These are phyloP conservation scores for Parathielavia appendiculata DNA, from an alignment of 495 filamentous ascomycete species.

Conservation along the genomic window DNA sequence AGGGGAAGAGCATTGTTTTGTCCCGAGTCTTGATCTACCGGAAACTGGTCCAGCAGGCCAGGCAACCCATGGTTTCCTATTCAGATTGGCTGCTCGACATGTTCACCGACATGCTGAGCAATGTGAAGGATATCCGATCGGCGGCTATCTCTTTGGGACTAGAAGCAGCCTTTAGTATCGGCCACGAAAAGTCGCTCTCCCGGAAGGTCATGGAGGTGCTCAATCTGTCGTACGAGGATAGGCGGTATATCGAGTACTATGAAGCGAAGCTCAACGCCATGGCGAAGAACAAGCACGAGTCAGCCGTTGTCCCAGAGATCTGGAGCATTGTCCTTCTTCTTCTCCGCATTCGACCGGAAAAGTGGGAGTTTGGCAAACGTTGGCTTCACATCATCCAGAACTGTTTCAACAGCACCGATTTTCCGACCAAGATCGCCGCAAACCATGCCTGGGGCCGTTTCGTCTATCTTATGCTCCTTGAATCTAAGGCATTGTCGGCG, in stretches of 20 bases:
- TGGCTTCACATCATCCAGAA: conserved; percentile 74
- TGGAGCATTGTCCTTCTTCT: conserved; percentile 81
- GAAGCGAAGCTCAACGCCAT: conserved; percentile 64
- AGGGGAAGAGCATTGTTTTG: conserved; percentile 69
- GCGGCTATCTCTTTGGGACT: conserved; percentile 70
- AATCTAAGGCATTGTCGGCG: conserved; percentile 53
- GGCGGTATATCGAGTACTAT: conserved; percentile 58
- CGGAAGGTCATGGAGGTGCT: conserved; percentile 63
- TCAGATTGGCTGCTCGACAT: conserved; percentile 74
- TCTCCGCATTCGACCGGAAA: conserved; percentile 59
- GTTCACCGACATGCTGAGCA: conserved; percentile 75
- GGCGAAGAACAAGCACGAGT: conserved; percentile 58
- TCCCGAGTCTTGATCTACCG: conserved; percentile 72
- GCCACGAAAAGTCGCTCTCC: conserved; percentile 58
- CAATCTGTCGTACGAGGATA: conserved; percentile 50
- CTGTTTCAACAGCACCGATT: conserved; percentile 79
- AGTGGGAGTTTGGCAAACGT: conserved; percentile 64
- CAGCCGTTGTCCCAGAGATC: conserved; percentile 70
- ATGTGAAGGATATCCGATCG: conserved; percentile 64
- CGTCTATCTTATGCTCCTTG: conserved; percentile 61
- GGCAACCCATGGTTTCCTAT: conserved; percentile 56
- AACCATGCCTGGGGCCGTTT: conserved; percentile 80
- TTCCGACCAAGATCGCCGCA: conserved; percentile 65
- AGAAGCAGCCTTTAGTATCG: conserved; percentile 57
- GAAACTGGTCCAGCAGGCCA: conserved; percentile 64